A percentile compares a stretch with the other conserved stretches of the same genome.
Evolutionary conservation across 495 filamentous ascomycete species (phyloP).

Genomic region (Penicillium canariense): DNA sequence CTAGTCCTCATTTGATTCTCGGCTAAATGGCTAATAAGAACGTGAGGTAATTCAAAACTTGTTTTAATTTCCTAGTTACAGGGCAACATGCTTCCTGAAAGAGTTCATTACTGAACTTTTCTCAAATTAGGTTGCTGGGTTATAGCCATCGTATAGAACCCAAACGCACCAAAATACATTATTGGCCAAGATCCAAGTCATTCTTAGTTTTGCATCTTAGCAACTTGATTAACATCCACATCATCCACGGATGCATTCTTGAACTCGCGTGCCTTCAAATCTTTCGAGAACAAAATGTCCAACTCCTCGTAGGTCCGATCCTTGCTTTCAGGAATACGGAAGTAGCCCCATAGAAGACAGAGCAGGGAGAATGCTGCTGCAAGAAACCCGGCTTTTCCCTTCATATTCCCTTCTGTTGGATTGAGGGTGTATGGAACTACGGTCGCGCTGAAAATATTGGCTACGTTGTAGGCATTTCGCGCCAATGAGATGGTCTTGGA

Average conservation of each 20-base stretch:
- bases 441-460: background rate
- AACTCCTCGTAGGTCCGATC: conserved; percentile 1
- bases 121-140: background rate
- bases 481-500: conserved; percentile 61
- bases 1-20: background rate
- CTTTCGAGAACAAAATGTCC: conserved; percentile 1
- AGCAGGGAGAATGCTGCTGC: background rate
- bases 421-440: background rate
- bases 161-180: background rate
- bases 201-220: background rate
- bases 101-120: background rate
- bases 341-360: background rate
- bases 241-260: background rate
- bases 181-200: background rate
- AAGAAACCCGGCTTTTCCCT: background rate
- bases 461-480: conserved; percentile 55
- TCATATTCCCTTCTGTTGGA: background rate
- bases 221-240: background rate
- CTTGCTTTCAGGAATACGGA: background rate
- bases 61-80: background rate
- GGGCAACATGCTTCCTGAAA: background rate
- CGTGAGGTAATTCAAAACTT: background rate
- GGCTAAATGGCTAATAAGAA: background rate
- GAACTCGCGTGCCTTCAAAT: conserved; percentile 2
- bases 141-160: background rate